Evolutionary conservation across 1,284 basidiomycete species (phyloP).

Genomic region (Cryptococcus depauperatus): DNA sequence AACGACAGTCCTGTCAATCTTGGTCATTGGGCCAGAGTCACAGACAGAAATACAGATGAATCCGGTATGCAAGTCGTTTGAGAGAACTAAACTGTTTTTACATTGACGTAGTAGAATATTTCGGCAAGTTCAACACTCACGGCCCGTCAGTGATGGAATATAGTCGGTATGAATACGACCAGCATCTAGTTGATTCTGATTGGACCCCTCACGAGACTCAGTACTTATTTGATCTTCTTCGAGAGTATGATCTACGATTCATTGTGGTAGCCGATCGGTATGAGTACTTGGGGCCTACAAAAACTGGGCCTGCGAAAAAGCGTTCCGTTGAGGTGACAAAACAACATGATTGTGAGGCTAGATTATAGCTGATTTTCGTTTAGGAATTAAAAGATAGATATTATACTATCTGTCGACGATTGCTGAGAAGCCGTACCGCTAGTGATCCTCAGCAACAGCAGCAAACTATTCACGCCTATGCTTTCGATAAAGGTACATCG

Average conservation of each 20-base stretch:
- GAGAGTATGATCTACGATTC: constrained; percentile 82
- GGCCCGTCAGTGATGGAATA: constrained; percentile 64
- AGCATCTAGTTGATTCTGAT: constrained; percentile 65
- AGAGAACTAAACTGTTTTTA: constrained; percentile 15
- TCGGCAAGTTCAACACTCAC: constrained; percentile 34
- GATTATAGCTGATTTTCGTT: background rate
- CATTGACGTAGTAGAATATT: constrained; percentile 37
- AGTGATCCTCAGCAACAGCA: constrained; percentile 66
- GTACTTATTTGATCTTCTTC: constrained; percentile 75
- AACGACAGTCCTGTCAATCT: constrained; percentile 16
- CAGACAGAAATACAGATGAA: constrained; percentile 27
- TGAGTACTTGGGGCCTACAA: constrained; percentile 48
- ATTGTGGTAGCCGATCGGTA: constrained; percentile 87
- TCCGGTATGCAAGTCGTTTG: constrained; percentile 12
- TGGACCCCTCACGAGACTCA: constrained; percentile 96
- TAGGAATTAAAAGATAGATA: constrained; percentile 94
- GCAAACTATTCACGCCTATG: constrained; percentile 60
- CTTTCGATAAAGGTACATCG: constrained; percentile 70
- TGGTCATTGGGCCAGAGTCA: constrained; percentile 37
- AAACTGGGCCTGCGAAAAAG: constrained; percentile 29
- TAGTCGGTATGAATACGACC: constrained; percentile 82
- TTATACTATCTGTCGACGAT: constrained; percentile 80
- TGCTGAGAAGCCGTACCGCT: constrained; percentile 70
- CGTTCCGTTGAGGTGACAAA: constrained; percentile 61
- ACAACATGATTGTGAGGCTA: background rate